These are phyloP conservation scores for Exophiala sp. DNA, from an alignment of 2,329 filamentous ascomycete genomes.

Conservation along the genomic window DNA sequence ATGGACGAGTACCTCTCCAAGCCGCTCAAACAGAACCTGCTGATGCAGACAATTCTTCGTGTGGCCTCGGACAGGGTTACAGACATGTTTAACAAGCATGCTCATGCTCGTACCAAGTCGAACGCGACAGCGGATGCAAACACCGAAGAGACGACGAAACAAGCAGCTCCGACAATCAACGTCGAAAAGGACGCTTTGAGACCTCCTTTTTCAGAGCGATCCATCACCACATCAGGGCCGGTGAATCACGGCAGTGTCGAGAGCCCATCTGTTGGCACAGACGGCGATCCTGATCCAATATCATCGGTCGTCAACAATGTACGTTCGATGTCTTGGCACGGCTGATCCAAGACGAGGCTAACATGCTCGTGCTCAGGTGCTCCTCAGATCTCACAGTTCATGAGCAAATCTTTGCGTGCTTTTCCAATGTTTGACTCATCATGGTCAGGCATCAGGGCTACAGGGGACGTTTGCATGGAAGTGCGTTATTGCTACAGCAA, in stretches of 20 bases:
- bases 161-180: not conserved
- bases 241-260: constrained; percentile 55
- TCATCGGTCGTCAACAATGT: constrained; percentile 18
- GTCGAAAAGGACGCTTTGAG: constrained; percentile 29
- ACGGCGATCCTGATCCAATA: constrained; percentile 59
- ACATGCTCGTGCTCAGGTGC: constrained; percentile 16
- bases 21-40: constrained; percentile 90
- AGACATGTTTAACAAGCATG: constrained; percentile 67
- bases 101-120: constrained; percentile 55
- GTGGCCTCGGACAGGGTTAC: constrained; percentile 82
- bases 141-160: not conserved
- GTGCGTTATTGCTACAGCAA: not conserved
- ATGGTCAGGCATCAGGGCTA: constrained; percentile 10
- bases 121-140: constrained; percentile 20
- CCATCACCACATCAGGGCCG: constrained; percentile 66
- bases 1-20: constrained; percentile 99
- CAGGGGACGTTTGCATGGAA: not conserved
- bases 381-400: constrained; percentile 25
- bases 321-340: constrained; percentile 23
- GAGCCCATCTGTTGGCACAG: constrained; percentile 61
- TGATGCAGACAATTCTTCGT: constrained; percentile 96
- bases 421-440: not conserved
- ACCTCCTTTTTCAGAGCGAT: constrained; percentile 58
- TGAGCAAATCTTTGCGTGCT: constrained; percentile 5
- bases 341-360: constrained; percentile 14